Evolutionary conservation across 805 yeast genomes (phyloP).

Genomic region (Candida coleopterorum): DNA sequence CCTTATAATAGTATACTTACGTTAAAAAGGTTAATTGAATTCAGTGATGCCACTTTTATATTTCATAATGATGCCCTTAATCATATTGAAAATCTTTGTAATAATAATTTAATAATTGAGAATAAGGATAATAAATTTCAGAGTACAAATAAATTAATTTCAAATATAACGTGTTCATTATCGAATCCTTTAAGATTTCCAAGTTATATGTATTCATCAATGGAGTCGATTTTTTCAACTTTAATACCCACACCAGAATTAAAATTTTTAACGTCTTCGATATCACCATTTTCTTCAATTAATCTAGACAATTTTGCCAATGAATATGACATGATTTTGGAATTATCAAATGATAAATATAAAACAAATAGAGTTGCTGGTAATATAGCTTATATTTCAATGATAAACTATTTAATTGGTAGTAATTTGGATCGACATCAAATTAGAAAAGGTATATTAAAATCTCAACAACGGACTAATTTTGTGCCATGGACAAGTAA

Average conservation of each 20-base stretch:
- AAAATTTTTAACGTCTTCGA: conserved; percentile 41
- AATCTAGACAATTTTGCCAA: conserved; percentile 59
- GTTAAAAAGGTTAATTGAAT: conserved; percentile 72
- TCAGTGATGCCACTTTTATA: conserved; percentile 83
- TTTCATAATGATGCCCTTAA: conserved; percentile 86
- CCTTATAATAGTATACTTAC: conserved; percentile 90
- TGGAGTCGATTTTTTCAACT: conserved; percentile 75
- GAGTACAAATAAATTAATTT: conserved; percentile 79
- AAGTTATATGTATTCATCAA: conserved; percentile 81
- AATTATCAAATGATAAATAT: conserved; percentile 71
- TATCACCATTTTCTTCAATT: conserved; percentile 40
- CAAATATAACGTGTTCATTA: conserved; percentile 77
- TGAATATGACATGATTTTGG: conserved; percentile 80
- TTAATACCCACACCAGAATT: conserved; percentile 80
- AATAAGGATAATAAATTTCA: conserved; percentile 32
- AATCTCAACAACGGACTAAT: conserved; percentile 60
- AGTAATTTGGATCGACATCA: conserved; percentile 60
- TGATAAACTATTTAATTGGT: conserved; percentile 67
- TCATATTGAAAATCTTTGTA: conserved; percentile 54
- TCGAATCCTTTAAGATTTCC: conserved; percentile 91
- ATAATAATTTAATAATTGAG: conserved; percentile 8
- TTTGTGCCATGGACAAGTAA: conserved; percentile 88
- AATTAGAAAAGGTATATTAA: conserved; percentile 59
- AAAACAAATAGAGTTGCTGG: conserved; percentile 57
- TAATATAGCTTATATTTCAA: conserved; percentile 53